A percentile compares a stretch with the other conserved stretches of the same genome.
Conservation (phyloP, 371 early-diverging fungal genomes). For the Saksenaea vasiformis region DNA sequence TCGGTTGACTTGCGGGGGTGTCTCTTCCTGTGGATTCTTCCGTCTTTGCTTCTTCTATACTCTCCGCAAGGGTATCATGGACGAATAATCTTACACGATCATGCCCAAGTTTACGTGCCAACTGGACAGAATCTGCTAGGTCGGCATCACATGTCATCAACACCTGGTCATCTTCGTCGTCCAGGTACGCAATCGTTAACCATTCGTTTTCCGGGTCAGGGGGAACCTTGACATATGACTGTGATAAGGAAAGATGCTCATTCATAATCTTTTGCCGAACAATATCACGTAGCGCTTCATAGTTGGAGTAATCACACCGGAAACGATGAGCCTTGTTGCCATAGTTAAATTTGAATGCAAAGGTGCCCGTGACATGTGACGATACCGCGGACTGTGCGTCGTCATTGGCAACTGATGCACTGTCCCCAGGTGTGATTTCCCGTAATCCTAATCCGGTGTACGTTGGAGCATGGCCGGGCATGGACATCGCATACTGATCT, state of each 20-base stretch:
- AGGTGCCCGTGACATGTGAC: conserved; percentile 29
- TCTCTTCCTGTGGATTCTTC: background rate
- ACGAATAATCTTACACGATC: conserved; percentile 78
- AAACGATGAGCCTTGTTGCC: conserved; percentile 78
- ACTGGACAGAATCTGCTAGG: conserved; percentile 77
- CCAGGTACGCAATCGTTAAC: conserved; percentile 78
- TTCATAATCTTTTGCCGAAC: conserved; percentile 44
- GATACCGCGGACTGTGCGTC: conserved; percentile 28
- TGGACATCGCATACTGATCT: conserved; percentile 9
- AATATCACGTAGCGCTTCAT: conserved; percentile 49
- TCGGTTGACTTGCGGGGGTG: conserved; percentile 12
- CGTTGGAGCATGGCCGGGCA: conserved; percentile 16
- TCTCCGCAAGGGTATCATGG: conserved; percentile 39
- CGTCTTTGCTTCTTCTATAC: background rate
- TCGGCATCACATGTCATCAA: conserved; percentile 78
- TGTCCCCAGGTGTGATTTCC: conserved; percentile 48
- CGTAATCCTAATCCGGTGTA: conserved; percentile 38
- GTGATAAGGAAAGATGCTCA: conserved; percentile 35
- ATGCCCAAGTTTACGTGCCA: conserved; percentile 77
- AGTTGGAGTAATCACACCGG: conserved; percentile 50
- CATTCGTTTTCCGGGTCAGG: conserved; percentile 17
- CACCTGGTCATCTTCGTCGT: conserved; percentile 91
- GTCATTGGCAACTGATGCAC: conserved; percentile 43
- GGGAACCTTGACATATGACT: conserved; percentile 22
- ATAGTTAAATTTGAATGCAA: conserved; percentile 79